Percentiles rank a stretch among this genome's conserved stretches.
These are phyloP conservation scores for Coemansia sp. DNA, from an alignment of 192 early-diverging fungal species.

Conservation along the genomic window DNA sequence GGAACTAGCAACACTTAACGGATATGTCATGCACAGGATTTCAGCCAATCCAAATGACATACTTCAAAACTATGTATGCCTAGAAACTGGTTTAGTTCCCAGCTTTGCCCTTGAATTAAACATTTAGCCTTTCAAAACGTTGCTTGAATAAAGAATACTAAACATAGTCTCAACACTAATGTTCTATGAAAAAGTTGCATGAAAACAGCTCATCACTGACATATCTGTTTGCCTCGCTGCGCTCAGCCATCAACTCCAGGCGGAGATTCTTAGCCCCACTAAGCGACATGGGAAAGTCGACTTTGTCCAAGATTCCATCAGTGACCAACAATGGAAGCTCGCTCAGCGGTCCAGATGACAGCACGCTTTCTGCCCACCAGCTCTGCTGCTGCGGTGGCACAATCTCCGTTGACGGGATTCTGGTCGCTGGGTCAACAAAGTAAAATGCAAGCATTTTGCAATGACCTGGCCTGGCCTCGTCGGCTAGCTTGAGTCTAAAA, in stretches of 20 bases:
- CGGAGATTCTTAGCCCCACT: slow-evolving; percentile 46
- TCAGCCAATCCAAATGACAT: neutral
- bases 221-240: slow-evolving; percentile 12
- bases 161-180: neutral
- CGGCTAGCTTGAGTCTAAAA: slow-evolving; percentile 7
- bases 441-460: slow-evolving; percentile 29
- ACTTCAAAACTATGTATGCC: neutral
- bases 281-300: slow-evolving; percentile 40
- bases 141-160: neutral
- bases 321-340: slow-evolving; percentile 22
- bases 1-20: neutral
- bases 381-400: slow-evolving; percentile 28
- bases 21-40: neutral
- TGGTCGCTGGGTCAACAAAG: slow-evolving; percentile 23
- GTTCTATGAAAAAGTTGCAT: neutral
- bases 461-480: slow-evolving; percentile 16
- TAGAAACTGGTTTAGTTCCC: too few relatives aligned
- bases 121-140: neutral
- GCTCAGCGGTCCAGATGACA: neutral
- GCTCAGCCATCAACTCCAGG: slow-evolving; percentile 52
- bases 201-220: neutral
- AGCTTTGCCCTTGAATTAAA: too few relatives aligned
- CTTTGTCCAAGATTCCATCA: slow-evolving; percentile 8
- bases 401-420: slow-evolving; percentile 16
- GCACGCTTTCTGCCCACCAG: slow-evolving; percentile 6